phyloP scores from a whole-genome alignment of 202 grass and related monocot species.

The Digitaria exilis region DNA sequence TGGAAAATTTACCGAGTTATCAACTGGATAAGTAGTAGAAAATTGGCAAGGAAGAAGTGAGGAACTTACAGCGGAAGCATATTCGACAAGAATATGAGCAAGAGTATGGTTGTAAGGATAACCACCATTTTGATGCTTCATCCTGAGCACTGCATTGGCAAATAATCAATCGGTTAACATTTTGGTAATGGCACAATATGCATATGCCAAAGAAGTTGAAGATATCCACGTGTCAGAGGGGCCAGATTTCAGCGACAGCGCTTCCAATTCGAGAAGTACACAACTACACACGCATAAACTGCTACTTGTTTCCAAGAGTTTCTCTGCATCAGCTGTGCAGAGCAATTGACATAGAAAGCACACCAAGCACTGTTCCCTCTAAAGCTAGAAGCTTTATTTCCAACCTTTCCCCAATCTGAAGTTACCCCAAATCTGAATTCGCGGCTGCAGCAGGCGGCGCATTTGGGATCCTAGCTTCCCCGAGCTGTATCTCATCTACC shows the following conservation, averaged over 20 bases:
- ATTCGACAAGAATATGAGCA: conserved; percentile 62
- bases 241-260: neutral
- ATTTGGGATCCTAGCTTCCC: neutral
- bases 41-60: neutral
- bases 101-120: conserved; percentile 63
- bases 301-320: neutral
- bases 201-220: neutral
- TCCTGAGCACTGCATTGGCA: conserved; percentile 49
- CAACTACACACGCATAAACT: neutral
- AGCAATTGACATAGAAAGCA: too few species aligned
- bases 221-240: neutral
- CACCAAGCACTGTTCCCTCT: neutral
- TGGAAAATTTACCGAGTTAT: neutral
- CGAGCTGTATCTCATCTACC: neutral
- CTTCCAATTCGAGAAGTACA: neutral
- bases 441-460: neutral
- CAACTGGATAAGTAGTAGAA: neutral
- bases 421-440: neutral
- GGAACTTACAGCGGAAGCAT: conserved; percentile 66
- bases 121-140: conserved; percentile 16
- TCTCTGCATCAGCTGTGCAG: neutral
- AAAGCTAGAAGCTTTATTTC: neutral
- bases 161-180: neutral
- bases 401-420: neutral
- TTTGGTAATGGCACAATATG: neutral